Conservation (phyloP, 768 basidiomycete genomes). For the Mycena crocata region DNA sequence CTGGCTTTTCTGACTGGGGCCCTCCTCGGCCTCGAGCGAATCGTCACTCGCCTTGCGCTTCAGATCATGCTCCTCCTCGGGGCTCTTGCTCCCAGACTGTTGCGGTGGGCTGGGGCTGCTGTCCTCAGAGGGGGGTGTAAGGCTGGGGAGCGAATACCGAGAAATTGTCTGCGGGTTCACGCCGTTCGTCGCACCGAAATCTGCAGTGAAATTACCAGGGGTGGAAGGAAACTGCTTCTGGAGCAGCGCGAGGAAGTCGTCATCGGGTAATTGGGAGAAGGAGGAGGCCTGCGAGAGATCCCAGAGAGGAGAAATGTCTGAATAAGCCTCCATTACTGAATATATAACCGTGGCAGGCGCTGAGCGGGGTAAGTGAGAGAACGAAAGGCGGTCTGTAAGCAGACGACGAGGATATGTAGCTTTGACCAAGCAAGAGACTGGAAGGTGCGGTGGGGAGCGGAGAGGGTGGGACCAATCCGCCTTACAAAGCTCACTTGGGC, state of each 20-base stretch:
- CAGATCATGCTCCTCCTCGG: slow-evolving; percentile 58
- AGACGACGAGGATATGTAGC: background rate
- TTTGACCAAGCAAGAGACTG: background rate
- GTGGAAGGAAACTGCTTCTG: slow-evolving; percentile 75
- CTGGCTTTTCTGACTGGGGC: slow-evolving; percentile 74
- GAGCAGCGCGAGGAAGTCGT: slow-evolving; percentile 81
- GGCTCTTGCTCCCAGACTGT: slow-evolving; percentile 47
- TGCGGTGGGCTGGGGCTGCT: slow-evolving; percentile 84
- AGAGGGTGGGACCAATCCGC: slow-evolving; percentile 8
- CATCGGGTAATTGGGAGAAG: slow-evolving; percentile 76
- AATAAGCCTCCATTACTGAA: slow-evolving; percentile 65
- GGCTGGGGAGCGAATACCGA: slow-evolving; percentile 59
- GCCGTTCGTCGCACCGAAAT: slow-evolving; percentile 48
- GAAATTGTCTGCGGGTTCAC: slow-evolving; percentile 73
- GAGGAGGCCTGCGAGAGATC: slow-evolving; percentile 69
- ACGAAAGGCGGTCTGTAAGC: background rate
- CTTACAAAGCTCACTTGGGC: slow-evolving; percentile 19
- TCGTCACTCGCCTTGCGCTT: slow-evolving; percentile 85
- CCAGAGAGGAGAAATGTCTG: slow-evolving; percentile 68
- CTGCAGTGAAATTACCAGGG: slow-evolving; percentile 27
- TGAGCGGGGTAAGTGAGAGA: slow-evolving; percentile 15
- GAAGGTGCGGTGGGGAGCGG: slow-evolving; percentile 12
- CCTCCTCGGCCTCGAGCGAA: slow-evolving; percentile 70
- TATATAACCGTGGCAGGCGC: slow-evolving; percentile 6
- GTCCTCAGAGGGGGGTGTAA: slow-evolving; percentile 77